phyloP scores from a whole-genome alignment of 2,329 filamentous ascomycete genomes.

The Aspergillus persii region DNA sequence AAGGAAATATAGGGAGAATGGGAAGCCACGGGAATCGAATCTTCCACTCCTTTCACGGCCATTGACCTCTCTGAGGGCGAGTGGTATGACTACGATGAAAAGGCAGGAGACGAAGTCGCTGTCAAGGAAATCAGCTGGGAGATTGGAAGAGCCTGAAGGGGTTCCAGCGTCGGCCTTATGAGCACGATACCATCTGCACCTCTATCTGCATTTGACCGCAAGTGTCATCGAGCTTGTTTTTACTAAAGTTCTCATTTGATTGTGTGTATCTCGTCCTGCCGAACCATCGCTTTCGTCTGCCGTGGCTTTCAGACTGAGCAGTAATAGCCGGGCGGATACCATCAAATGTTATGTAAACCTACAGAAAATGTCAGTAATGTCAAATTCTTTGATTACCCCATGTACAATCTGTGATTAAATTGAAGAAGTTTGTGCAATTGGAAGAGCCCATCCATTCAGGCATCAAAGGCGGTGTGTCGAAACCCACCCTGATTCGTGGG shows the following conservation, averaged over 20 bases:
- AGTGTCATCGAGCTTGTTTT: slow-evolving; percentile 13
- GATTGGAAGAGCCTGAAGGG: slow-evolving; percentile 65
- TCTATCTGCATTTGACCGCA: neutral
- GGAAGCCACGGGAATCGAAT: slow-evolving; percentile 78
- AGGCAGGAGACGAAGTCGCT: slow-evolving; percentile 84
- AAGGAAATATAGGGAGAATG: slow-evolving; percentile 69
- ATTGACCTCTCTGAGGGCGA: slow-evolving; percentile 87
- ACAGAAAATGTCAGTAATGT: neutral
- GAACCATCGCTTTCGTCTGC: too few species aligned
- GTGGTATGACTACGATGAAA: slow-evolving; percentile 98
- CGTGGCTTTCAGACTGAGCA: neutral
- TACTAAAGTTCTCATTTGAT: slow-evolving; percentile 3
- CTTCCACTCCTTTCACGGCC: slow-evolving; percentile 73
- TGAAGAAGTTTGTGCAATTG: neutral
- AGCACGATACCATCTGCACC: neutral
- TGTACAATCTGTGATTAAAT: too few species aligned
- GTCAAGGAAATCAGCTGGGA: slow-evolving; percentile 89
- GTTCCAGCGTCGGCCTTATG: neutral
- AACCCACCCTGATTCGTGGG: slow-evolving; percentile 23
- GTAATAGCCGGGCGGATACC: neutral
- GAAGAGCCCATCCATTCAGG: neutral
- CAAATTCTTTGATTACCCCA: neutral
- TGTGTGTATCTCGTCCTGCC: neutral
- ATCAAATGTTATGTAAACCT: neutral
- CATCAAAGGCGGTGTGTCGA: slow-evolving; percentile 25